Evolutionary conservation across 2,329 filamentous ascomycete genomes (phyloP).

Genomic region (Microsporum ferrugineum): DNA sequence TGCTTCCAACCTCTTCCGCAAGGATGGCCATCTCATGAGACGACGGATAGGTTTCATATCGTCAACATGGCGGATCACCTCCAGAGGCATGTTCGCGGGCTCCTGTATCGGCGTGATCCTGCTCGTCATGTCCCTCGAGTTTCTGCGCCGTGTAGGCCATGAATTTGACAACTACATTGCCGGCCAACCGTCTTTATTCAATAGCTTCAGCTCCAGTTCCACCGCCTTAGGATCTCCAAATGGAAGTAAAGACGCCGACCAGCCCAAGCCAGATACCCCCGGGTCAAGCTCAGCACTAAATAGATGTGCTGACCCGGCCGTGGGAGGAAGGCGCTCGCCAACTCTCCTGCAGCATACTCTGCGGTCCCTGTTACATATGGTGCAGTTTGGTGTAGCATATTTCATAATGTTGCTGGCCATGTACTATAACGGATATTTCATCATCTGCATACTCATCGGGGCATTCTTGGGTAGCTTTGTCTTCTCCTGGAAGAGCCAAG

Average conservation of each 20-base stretch:
- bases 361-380: slow-evolving; percentile 55
- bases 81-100: slow-evolving; percentile 61
- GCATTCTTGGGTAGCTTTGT: slow-evolving; percentile 60
- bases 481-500: slow-evolving; percentile 54
- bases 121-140: slow-evolving; percentile 62
- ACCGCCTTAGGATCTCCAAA: neutral
- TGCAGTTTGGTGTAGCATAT: slow-evolving; percentile 65
- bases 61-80: slow-evolving; percentile 56
- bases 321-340: slow-evolving; percentile 37
- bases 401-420: slow-evolving; percentile 61
- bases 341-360: slow-evolving; percentile 54
- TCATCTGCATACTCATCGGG: slow-evolving; percentile 70
- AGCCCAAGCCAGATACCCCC: neutral
- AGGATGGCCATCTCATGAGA: neutral
- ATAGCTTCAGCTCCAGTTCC: slow-evolving; percentile 12
- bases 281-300: neutral
- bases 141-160: slow-evolving; percentile 56
- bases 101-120: slow-evolving; percentile 67
- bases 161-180: slow-evolving; percentile 62
- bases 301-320: neutral
- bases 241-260: neutral
- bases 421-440: slow-evolving; percentile 62
- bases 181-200: slow-evolving; percentile 35
- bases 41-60: slow-evolving; percentile 52
- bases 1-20: neutral